Conservation (phyloP, 768 basidiomycete species). For the Tylopilus rubrobrunneus region DNA sequence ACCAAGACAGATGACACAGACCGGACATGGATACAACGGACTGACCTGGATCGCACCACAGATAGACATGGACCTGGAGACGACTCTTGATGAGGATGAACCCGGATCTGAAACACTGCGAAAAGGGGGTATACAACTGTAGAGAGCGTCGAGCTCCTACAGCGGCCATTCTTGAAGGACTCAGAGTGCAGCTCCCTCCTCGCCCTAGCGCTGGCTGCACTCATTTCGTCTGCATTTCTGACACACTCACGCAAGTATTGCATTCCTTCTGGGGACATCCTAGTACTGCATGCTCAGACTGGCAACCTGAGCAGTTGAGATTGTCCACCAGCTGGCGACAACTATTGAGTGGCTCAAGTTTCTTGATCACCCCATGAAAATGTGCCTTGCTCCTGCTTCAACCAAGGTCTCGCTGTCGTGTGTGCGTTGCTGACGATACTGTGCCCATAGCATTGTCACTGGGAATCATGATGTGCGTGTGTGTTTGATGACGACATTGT, state of each 20-base stretch:
- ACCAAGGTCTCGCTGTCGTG: not conserved
- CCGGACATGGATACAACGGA: no score
- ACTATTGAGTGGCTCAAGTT: constrained; percentile 57
- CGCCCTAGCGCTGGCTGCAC: constrained; percentile 33
- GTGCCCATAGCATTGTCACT: constrained; percentile 48
- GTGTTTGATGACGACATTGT: not conserved
- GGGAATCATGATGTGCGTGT: constrained; percentile 62
- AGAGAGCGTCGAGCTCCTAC: no score
- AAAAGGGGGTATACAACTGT: no score
- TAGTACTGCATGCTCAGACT: constrained; percentile 59
- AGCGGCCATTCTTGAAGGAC: constrained; percentile 20
- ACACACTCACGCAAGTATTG: constrained; percentile 34
- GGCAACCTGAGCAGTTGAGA: constrained; percentile 62
- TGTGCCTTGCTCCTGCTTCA: constrained; percentile 35
- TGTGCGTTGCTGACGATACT: not conserved
- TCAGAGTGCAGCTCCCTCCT: constrained; percentile 18
- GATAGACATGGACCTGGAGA: no score
- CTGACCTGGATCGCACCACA: no score
- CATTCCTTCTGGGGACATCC: constrained; percentile 60
- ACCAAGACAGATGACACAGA: no score
- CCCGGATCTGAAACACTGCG: no score
- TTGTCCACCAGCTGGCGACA: constrained; percentile 38
- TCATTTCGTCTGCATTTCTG: constrained; percentile 34
- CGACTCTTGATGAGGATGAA: no score
- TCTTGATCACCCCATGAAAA: constrained; percentile 56